These are phyloP conservation scores for Baudoinia panamericana DNA, from an alignment of 495 filamentous ascomycete genomes.

Conservation along the genomic window DNA sequence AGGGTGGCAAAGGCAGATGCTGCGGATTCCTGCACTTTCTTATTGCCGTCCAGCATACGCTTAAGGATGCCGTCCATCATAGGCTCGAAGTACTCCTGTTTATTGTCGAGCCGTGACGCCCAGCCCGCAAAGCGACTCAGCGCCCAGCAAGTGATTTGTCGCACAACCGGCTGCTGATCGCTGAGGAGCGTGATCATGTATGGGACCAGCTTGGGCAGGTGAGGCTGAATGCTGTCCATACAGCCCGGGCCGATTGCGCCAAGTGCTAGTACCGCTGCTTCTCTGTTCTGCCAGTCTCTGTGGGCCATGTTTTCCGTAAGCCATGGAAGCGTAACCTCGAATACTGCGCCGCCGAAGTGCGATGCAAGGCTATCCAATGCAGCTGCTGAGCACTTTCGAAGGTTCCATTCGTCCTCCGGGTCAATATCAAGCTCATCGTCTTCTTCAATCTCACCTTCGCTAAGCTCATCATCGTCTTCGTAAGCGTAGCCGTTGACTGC, in stretches of 20 bases:
- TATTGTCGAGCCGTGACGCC: slow-evolving; percentile 67
- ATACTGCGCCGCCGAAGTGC: slow-evolving; percentile 77
- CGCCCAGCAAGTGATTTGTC: slow-evolving; percentile 97
- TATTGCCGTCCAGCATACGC: slow-evolving; percentile 93
- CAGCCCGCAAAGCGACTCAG: slow-evolving; percentile 86
- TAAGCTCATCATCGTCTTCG: slow-evolving; percentile 53
- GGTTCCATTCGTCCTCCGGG: slow-evolving; percentile 87
- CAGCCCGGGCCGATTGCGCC: slow-evolving; percentile 94
- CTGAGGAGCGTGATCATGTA: slow-evolving; percentile 80
- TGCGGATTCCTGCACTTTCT: slow-evolving; percentile 92
- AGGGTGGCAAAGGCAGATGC: slow-evolving; percentile 93
- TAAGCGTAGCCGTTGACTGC: slow-evolving; percentile 24
- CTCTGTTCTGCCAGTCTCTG: slow-evolving; percentile 78
- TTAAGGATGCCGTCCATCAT: slow-evolving; percentile 95
- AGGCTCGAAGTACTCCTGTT: slow-evolving; percentile 72
- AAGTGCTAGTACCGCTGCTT: slow-evolving; percentile 87
- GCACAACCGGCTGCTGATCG: slow-evolving; percentile 80
- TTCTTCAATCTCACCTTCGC: slow-evolving; percentile 81
- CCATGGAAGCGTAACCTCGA: slow-evolving; percentile 83
- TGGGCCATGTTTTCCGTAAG: slow-evolving; percentile 81
- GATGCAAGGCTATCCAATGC: slow-evolving; percentile 88
- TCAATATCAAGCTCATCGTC: slow-evolving; percentile 57
- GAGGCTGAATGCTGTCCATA: slow-evolving; percentile 75
- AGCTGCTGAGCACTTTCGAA: slow-evolving; percentile 94
- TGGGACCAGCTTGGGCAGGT: slow-evolving; percentile 79